These are phyloP conservation scores for Fraxinus pennsylvanica DNA, from an alignment of 257 asterid genomes.

Conservation along the genomic window DNA sequence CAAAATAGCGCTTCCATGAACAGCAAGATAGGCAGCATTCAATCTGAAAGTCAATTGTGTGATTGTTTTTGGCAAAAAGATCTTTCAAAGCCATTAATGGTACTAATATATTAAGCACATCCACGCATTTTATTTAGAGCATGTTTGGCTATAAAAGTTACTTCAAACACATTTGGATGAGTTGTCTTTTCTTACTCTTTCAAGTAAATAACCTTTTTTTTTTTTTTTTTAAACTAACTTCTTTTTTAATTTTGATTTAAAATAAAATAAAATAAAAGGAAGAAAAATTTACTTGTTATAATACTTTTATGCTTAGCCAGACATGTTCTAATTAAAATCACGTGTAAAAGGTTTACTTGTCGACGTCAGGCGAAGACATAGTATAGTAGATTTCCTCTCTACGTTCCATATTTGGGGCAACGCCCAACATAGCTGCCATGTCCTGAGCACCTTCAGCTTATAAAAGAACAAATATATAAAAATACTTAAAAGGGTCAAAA, in stretches of 20 bases:
- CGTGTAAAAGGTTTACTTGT: constrained; percentile 53
- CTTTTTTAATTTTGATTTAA: neutral
- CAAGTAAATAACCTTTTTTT: neutral
- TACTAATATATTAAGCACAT: neutral
- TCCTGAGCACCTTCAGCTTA: constrained; percentile 80
- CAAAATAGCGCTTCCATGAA: constrained; percentile 75
- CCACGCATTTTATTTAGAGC: no score
- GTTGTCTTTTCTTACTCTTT: neutral
- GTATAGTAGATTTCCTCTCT: constrained; percentile 77
- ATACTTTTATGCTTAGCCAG: neutral
- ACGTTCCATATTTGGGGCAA: constrained; percentile 60
- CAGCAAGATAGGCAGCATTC: constrained; percentile 77
- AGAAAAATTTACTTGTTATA: neutral
- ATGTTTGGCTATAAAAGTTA: neutral
- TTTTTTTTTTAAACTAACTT: neutral
- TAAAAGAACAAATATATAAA: constrained; percentile 12
- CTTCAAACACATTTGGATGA: neutral
- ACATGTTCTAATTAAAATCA: neutral
- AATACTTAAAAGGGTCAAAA: neutral
- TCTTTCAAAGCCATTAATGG: neutral
- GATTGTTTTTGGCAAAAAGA: neutral
- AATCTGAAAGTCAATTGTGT: constrained; percentile 37
- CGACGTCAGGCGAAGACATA: constrained; percentile 79
- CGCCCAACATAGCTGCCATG: constrained; percentile 55
- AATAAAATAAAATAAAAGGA: no score